These are phyloP conservation scores for Populus davidiana DNA, from an alignment of 345 rosid species.

Conservation along the genomic window DNA sequence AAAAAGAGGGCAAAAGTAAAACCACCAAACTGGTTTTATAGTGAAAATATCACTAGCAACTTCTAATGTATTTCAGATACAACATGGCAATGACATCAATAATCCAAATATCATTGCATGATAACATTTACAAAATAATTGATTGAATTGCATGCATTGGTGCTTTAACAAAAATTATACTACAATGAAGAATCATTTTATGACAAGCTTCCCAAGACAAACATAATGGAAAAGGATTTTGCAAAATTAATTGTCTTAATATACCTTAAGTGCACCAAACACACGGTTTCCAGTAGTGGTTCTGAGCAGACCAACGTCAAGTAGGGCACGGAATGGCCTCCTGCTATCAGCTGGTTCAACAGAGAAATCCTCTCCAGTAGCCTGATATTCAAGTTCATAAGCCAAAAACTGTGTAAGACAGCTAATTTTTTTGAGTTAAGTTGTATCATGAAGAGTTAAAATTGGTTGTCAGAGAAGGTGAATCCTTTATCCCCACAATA, in stretches of 20 bases:
- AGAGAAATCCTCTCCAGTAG: slow-evolving; percentile 76
- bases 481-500: background rate
- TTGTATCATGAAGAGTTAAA: background rate
- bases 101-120: background rate
- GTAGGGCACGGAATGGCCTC: slow-evolving; percentile 80
- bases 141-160: background rate
- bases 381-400: slow-evolving; percentile 33
- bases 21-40: background rate
- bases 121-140: background rate
- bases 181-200: background rate
- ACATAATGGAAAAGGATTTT: background rate
- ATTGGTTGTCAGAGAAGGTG: background rate
- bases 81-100: background rate
- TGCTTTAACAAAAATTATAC: background rate
- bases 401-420: background rate
- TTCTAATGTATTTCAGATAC: background rate
- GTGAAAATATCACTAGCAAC: background rate
- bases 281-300: slow-evolving; percentile 83
- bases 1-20: background rate
- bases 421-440: too few relatives aligned
- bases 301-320: slow-evolving; percentile 69
- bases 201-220: background rate
- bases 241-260: background rate
- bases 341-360: slow-evolving; percentile 75
- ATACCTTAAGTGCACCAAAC: slow-evolving; percentile 78